These are phyloP conservation scores for Kalanchoe fedtschenkoi DNA, from an alignment of 164 flowering plant genomes.

Conservation along the genomic window DNA sequence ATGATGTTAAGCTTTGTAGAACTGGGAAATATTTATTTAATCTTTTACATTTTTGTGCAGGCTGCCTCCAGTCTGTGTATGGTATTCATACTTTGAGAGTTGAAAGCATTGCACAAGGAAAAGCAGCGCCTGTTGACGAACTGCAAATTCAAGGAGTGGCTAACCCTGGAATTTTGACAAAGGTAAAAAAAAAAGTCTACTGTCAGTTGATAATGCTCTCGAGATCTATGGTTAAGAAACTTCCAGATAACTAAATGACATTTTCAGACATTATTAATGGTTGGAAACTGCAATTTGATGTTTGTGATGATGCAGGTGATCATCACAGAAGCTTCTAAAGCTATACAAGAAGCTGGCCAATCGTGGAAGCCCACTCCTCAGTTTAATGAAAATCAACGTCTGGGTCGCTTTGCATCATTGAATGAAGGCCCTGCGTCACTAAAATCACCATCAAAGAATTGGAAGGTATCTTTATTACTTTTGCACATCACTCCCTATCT, in stretches of 20 bases:
- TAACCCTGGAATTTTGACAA: constrained; percentile 53
- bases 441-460: constrained; percentile 41
- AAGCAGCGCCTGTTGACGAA: constrained; percentile 77
- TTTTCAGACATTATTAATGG: not conserved
- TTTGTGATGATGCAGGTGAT: constrained; percentile 37
- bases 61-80: constrained; percentile 67
- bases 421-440: constrained; percentile 33
- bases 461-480: constrained; percentile 33
- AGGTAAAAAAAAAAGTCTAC: constrained; percentile 25
- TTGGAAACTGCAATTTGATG: not conserved
- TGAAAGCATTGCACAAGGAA: constrained; percentile 62
- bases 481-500: not conserved
- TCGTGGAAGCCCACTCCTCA: constrained; percentile 24
- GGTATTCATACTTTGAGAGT: constrained; percentile 65
- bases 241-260: not conserved
- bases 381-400: constrained; percentile 23
- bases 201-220: not conserved
- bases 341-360: constrained; percentile 32
- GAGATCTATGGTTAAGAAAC: not conserved
- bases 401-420: constrained; percentile 25
- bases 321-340: constrained; percentile 55
- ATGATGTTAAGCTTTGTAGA: not conserved
- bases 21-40: not conserved
- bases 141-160: constrained; percentile 70
- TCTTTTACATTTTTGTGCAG: constrained; percentile 26